Conservation (phyloP, 192 early-diverging fungal genomes). For the Spizellomyces sp. region DNA sequence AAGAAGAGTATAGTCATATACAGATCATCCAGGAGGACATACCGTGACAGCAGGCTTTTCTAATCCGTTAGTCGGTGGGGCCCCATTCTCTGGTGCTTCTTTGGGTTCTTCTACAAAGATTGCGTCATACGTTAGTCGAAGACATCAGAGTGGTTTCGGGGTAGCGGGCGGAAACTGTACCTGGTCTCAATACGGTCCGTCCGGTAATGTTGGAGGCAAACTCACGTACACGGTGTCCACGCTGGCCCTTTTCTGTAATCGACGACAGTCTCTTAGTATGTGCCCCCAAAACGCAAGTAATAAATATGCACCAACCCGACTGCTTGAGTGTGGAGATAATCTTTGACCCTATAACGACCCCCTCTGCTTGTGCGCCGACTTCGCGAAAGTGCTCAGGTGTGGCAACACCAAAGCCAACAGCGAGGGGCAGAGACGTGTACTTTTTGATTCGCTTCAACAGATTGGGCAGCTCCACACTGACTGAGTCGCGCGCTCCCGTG, state of each 20-base stretch:
- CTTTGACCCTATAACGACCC: conserved; percentile 94
- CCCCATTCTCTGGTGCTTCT: conserved; percentile 3
- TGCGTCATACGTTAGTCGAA: too few species aligned
- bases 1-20: too few species aligned
- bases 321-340: conserved; percentile 82
- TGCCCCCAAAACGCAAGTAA: not conserved
- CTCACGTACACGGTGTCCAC: conserved; percentile 45
- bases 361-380: conserved; percentile 87
- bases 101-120: conserved; percentile 1
- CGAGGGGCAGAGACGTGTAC: conserved; percentile 80
- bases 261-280: not conserved
- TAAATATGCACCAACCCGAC: conserved; percentile 31
- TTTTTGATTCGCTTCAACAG: conserved; percentile 79
- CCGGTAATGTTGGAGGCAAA: conserved; percentile 61
- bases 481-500: conserved; percentile 76
- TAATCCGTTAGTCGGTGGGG: not conserved
- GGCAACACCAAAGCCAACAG: conserved; percentile 97
- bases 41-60: too few species aligned
- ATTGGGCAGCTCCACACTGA: conserved; percentile 69
- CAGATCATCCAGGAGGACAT: too few species aligned
- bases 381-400: conserved; percentile 84
- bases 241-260: conserved; percentile 40
- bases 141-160: too few species aligned
- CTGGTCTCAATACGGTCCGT: conserved; percentile 29
- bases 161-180: too few species aligned